Percentiles rank a stretch among this genome's conserved stretches.
These are phyloP conservation scores for Mucuna pruriens DNA, from an alignment of 306 rosid genomes.

Conservation along the genomic window DNA sequence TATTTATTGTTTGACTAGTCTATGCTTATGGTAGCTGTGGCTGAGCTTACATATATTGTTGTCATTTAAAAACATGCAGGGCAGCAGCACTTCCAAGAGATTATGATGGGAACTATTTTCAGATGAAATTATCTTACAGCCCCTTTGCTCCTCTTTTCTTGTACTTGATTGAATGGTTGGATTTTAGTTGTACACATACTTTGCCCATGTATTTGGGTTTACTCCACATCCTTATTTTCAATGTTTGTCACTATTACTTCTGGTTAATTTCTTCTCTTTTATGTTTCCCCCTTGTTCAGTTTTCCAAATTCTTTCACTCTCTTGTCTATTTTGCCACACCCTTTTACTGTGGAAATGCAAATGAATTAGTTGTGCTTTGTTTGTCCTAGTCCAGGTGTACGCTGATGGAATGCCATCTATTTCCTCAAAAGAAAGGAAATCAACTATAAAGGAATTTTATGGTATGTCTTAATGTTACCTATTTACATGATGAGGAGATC, in stretches of 20 bases:
- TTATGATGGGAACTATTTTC: conserved; percentile 62
- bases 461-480: conserved; percentile 43
- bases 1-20: neutral
- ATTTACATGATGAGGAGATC: no score
- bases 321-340: neutral
- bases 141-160: conserved; percentile 75
- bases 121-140: conserved; percentile 74
- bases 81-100: conserved; percentile 64
- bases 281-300: neutral
- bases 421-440: conserved; percentile 68
- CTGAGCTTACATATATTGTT: neutral
- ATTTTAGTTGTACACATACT: conserved; percentile 65
- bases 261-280: neutral
- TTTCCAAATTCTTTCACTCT: neutral
- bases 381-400: conserved; percentile 59
- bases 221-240: conserved; percentile 61
- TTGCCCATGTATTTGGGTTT: conserved; percentile 72
- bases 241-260: conserved; percentile 45
- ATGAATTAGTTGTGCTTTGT: conserved; percentile 3
- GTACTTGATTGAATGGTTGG: conserved; percentile 77
- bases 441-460: conserved; percentile 70
- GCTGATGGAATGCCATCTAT: conserved; percentile 68
- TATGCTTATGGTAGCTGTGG: neutral
- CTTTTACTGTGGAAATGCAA: neutral
- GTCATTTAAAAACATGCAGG: conserved; percentile 47